Evolutionary conservation across 2,329 filamentous ascomycete genomes (phyloP).

Genomic region (Cryphonectria parasitica): DNA sequence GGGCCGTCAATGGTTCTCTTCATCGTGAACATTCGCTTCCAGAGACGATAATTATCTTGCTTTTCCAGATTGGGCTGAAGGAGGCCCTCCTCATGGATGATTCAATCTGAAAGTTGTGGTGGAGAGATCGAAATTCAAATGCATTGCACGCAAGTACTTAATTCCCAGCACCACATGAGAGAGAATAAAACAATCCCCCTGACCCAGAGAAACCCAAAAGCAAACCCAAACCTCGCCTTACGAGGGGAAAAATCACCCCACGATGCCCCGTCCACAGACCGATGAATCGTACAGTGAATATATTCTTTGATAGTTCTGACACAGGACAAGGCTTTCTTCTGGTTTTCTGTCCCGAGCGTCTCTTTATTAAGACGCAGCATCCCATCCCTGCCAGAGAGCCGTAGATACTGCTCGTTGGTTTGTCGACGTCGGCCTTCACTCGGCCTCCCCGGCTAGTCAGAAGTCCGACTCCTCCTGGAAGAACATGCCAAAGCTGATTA

Average conservation of each 20-base stretch:
- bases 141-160: slow-evolving; percentile 22
- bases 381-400: background rate
- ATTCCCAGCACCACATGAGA: slow-evolving; percentile 12
- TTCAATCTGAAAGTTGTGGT: too few species aligned
- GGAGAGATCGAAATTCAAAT: slow-evolving; percentile 4
- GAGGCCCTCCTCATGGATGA: background rate
- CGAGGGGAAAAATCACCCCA: background rate
- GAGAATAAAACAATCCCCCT: background rate
- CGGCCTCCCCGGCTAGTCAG: slow-evolving; percentile 47
- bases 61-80: background rate
- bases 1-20: background rate
- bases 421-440: slow-evolving; percentile 15
- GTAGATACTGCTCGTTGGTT: background rate
- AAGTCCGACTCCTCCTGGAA: slow-evolving; percentile 98
- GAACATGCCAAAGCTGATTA: slow-evolving; percentile 97
- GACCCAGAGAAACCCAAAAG: slow-evolving; percentile 11
- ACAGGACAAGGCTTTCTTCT: background rate
- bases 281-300: slow-evolving; percentile 21
- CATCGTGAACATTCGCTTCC: background rate
- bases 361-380: slow-evolving; percentile 13
- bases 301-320: slow-evolving; percentile 1
- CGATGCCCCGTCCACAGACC: slow-evolving; percentile 9
- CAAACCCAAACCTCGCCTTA: slow-evolving; percentile 15
- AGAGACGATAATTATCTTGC: background rate
- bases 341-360: background rate